Evolutionary conservation across 2,329 filamentous ascomycete genomes (phyloP).

Genomic region (Colletotrichum horii): DNA sequence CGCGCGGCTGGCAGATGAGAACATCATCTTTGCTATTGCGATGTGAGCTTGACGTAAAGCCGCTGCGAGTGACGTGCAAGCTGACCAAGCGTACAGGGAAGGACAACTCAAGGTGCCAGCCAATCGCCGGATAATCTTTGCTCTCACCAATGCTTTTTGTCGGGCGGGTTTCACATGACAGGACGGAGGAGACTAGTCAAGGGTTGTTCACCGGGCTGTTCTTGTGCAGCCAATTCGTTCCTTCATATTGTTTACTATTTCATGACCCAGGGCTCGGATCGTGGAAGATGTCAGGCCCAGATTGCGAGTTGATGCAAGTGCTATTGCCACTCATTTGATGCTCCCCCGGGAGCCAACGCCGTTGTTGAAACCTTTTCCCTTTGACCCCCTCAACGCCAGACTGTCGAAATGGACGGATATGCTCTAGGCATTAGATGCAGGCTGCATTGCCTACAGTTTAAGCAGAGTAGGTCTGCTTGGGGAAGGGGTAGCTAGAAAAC

Average conservation of each 20-base stretch:
- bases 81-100: neutral
- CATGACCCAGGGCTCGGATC: conserved; percentile 33
- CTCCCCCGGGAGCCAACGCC: conserved; percentile 39
- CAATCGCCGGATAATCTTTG: neutral
- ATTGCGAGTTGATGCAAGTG: conserved; percentile 25
- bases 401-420: conserved; percentile 23
- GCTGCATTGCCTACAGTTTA: conserved; percentile 32
- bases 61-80: neutral
- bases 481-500: conserved; percentile 72
- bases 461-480: conserved; percentile 76
- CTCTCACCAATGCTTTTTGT: neutral
- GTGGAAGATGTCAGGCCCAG: conserved; percentile 46
- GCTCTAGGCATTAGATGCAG: conserved; percentile 19
- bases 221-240: neutral
- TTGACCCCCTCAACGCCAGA: conserved; percentile 48
- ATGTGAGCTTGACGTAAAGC: neutral
- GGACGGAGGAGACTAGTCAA: neutral
- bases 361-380: conserved; percentile 61
- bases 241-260: conserved; percentile 17
- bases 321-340: conserved; percentile 35
- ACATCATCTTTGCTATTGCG: conserved; percentile 8
- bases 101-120: neutral
- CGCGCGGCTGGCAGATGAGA: conserved; percentile 3
- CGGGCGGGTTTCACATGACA: conserved; percentile 14
- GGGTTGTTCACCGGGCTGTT: conserved; percentile 2